These are phyloP conservation scores for Bathelium albidoporum DNA, from an alignment of 495 filamentous ascomycete species.

Conservation along the genomic window DNA sequence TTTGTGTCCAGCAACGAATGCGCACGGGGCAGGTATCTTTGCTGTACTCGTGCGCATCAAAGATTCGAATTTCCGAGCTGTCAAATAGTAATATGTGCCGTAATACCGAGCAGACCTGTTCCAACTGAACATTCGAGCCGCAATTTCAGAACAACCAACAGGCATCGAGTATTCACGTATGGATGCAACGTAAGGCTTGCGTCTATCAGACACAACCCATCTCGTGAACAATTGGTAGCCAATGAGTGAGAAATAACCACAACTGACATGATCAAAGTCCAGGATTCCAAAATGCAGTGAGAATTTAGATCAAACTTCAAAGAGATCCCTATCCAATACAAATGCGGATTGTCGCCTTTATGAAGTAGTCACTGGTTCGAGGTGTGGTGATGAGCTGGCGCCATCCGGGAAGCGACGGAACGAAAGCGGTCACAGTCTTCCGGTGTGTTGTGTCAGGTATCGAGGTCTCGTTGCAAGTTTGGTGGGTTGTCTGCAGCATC, in stretches of 20 bases:
- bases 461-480: background rate
- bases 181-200: conserved; percentile 52
- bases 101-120: conserved; percentile 44
- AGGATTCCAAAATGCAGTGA: conserved; percentile 43
- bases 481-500: background rate
- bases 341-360: background rate
- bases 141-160: conserved; percentile 48
- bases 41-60: conserved; percentile 51
- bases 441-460: background rate
- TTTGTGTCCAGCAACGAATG: conserved; percentile 45
- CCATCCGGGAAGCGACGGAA: background rate
- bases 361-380: background rate
- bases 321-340: conserved; percentile 52
- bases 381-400: background rate
- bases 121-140: conserved; percentile 34
- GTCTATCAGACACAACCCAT: conserved; percentile 43
- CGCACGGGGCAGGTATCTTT: conserved; percentile 54
- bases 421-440: background rate
- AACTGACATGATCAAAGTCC: conserved; percentile 46
- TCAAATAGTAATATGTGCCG: conserved; percentile 47
- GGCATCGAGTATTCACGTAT: conserved; percentile 63
- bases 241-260: conserved; percentile 46
- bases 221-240: conserved; percentile 40
- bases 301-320: conserved; percentile 33
- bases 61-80: conserved; percentile 42